Evolutionary conservation across 2,329 filamentous ascomycete species (phyloP), one percentile per base, ranked within the genome.

Genomic region (Xylariales sp.): DNA sequence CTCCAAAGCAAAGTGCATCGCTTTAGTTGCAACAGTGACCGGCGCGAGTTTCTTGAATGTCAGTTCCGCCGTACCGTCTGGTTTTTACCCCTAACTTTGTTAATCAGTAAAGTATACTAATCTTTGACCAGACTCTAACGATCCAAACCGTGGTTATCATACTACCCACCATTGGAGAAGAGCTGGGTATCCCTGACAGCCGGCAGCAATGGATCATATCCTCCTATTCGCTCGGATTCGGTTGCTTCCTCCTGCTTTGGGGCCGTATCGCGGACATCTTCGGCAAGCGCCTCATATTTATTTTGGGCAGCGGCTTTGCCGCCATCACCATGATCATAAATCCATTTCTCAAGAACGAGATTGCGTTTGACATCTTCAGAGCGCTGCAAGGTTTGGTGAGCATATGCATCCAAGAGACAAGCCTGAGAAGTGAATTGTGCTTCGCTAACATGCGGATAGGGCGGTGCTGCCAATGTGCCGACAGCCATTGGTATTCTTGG

Each of bases 401-500:
- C 16, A 37, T 11, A 14, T 37, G 5, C 7, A n/a, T 17, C 12
- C 14, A 37, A 17, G 5, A n/a, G 23, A 25, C 14, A 30, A 17
- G 17, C 23, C 27, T 38, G 13, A 30, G 8, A 30, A n/a, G 8
- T 8, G 8, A 8, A 25, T 8, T 8, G 23, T 24, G 10, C 14
- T 16, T 16, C 28, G 7, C 7, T 16, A 11, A 15, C 11, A 10
- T 7, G 16, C 7, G 7, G 10, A 30, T 38, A 75, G 61, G 81
- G 81, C 2, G 78, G 78, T 18, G 82, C 83, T 2, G 79, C 81
- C 13, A 85, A 83, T 51, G 78, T 85, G 1, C 82, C 83, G 0
- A 85, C 81, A 0, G 83, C 82, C 0, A 77, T 87, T 51, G 83
- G 83, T 0, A 85, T 86, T 27, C 57, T 87, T 3, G 81, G 81